Conservation (phyloP, 805 yeast species). For the Saccharomycopsis sp. region DNA sequence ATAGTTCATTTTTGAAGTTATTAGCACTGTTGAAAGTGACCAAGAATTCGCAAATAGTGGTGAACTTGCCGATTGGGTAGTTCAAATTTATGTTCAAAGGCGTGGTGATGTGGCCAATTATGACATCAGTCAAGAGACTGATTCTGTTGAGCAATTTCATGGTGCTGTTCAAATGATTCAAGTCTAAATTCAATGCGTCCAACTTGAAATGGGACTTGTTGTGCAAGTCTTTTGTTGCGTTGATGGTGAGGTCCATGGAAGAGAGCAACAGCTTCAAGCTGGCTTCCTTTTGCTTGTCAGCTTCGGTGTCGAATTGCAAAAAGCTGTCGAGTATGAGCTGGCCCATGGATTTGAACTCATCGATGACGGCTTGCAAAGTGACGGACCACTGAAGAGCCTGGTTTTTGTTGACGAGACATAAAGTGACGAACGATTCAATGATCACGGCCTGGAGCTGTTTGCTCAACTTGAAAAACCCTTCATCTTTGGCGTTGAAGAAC, state of each 20-base stretch:
- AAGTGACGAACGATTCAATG: slow-evolving; percentile 43
- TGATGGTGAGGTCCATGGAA: slow-evolving; percentile 13
- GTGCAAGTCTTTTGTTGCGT: slow-evolving; percentile 12
- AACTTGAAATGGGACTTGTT: slow-evolving; percentile 27
- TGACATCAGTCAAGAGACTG: slow-evolving; percentile 35
- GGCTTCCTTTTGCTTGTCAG: slow-evolving; percentile 1
- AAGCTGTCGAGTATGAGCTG: slow-evolving; percentile 46
- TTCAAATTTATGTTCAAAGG: slow-evolving; percentile 34
- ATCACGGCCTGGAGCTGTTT: slow-evolving; percentile 32
- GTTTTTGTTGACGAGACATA: slow-evolving; percentile 42
- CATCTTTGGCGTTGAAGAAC: slow-evolving; percentile 28
- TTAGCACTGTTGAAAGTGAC: slow-evolving; percentile 48
- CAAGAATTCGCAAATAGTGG: slow-evolving; percentile 44
- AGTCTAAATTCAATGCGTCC: slow-evolving; percentile 47
- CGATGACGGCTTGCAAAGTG: slow-evolving; percentile 39
- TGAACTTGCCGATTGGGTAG: slow-evolving; percentile 45
- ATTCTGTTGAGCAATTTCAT: slow-evolving; percentile 45
- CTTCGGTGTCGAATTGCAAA: slow-evolving; percentile 45
- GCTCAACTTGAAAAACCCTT: slow-evolving; percentile 35
- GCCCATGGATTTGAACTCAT: slow-evolving; percentile 47
- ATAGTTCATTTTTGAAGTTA: slow-evolving; percentile 45
- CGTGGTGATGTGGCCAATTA: slow-evolving; percentile 38
- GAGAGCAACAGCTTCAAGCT: slow-evolving; percentile 14
- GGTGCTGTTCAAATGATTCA: slow-evolving; percentile 45
- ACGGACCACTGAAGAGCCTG: slow-evolving; percentile 36